phyloP scores from a whole-genome alignment of 352 stramenopile species.

The Globisporangium spinosum region DNA sequence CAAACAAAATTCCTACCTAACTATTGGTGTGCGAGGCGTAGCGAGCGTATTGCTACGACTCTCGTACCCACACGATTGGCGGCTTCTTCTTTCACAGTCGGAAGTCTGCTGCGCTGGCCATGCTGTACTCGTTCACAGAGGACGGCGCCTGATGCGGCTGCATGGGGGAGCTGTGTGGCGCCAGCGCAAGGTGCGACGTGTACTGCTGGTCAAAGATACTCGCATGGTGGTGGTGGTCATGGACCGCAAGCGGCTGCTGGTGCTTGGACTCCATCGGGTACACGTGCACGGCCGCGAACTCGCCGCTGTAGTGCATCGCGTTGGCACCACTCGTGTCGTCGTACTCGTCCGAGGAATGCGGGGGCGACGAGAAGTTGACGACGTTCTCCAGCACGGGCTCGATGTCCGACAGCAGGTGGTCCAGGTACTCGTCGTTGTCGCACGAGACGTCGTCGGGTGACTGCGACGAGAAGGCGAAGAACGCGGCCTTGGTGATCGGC shows the following conservation, averaged over 20 bases:
- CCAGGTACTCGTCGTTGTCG: conserved; percentile 39
- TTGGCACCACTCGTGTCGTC: not conserved
- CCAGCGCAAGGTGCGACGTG: conserved; percentile 2
- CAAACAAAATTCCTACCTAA: conserved; percentile 1
- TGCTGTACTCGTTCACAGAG: not conserved
- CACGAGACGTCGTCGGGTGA: conserved; percentile 17
- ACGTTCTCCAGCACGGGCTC: conserved; percentile 49
- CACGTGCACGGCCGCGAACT: not conserved
- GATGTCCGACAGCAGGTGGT: conserved; percentile 46
- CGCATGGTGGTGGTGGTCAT: not conserved
- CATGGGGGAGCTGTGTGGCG: not conserved
- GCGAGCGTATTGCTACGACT: not conserved
- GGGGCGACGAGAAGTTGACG: conserved; percentile 34
- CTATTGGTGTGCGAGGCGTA: not conserved
- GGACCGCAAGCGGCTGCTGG: not conserved
- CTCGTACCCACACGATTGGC: not conserved
- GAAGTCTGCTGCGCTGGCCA: not conserved
- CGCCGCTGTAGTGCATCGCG: not conserved
- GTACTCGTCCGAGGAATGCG: not conserved
- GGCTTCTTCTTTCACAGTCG: not conserved
- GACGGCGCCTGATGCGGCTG: not conserved
- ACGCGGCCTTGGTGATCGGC: not conserved
- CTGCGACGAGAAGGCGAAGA: conserved; percentile 5
- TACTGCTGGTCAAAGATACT: not conserved
- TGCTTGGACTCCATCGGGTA: not conserved